Base-by-base conservation (phyloP, 2,329 filamentous ascomycete species). In the Chrysoporthe deuterocubensis region DNA sequence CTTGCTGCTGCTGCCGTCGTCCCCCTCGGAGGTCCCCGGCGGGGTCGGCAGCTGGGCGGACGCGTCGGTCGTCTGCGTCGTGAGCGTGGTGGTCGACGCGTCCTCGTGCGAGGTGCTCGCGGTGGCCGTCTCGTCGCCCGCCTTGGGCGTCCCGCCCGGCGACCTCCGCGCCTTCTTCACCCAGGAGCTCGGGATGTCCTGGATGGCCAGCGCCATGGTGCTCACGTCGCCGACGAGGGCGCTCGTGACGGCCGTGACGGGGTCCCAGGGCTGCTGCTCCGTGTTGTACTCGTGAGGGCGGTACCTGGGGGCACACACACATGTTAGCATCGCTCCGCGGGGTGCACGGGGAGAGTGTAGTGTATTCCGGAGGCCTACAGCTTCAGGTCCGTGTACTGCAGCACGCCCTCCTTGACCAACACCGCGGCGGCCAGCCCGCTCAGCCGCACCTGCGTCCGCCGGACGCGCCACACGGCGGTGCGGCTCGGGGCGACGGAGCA, bases 151-250 rank as follows among this genome's bases (percentile, higher is more conserved):
- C 26, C 42, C 54, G 26, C 16, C 59, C 14, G 43, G 48, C 44
- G 59, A 70, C 66, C 62, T 72, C 67, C 64, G 74, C 62, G 67
- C 71, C 65, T 62, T 73, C 70, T 82, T 85, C 76, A 88, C 87
- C 5, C 89, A 76, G 68, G 88, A 84, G 21, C 84, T 79, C 2
- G 88, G 88, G 72, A 90, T 85, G 74, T 97, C 93, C 0, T 92
- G 92, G 52, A 97, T 84, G 1, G 93, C 92, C 86, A 96, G 91
- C 74, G 92, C 87, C 67, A 97, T 90, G 50, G 87, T 91, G 37
- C 91, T 89, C 59, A 96, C 83, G n/a, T 94, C 95, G 6, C 92
- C 91, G n/a, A 97, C 82, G 0, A 97, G 79, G 0, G 94, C 92
- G 57, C 89, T 87, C 0, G 93, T 89, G 18, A 89, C 92, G 26